Evolutionary conservation across 305 asterid species (phyloP), one percentile per base, ranked within the genome.

Genomic region (Lippia alba): DNA sequence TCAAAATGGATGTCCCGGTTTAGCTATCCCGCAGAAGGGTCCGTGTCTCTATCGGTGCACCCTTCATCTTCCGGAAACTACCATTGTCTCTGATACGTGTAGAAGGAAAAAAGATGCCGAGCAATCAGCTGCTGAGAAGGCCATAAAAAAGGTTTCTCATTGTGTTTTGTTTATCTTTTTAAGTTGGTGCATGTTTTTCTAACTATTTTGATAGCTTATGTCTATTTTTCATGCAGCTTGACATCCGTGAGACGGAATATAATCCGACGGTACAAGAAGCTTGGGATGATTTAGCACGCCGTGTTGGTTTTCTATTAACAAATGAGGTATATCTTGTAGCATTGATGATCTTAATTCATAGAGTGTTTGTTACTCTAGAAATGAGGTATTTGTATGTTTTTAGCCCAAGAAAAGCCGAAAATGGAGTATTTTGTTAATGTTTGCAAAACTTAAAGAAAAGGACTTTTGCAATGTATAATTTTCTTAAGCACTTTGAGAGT

Each of bases 121-220:
- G 75, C 96, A 91, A 80, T 88, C 95, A 3, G 99, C 99, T 62
- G 96, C 99, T 6, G 88, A 88, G 81, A 85, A 80, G 85, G 99
- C 99, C 70, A 72, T 94, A 60, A 84, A 84, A 81, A 86, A 87
- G 97, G 97, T 91, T 71, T 72, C 44, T 6, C 69, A 30, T 18
- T 74, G 46, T 41, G 8, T 69, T 64, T 36, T 7, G 9, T 36
- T 36, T 36, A 4, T 36, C 41, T 36, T 36, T 36, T 36, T 36
- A 36, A 36, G 8, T 36, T 36, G 41, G 41, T 36, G 41, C 6
- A 36, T 36, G 41, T 11, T 44, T 44, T 44, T 2, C 3, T 44
- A 6, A 1, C 49, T 44, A 11, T 44, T 44, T 6, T 44, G 4
- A 44, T 44, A 11, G 4, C 10, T 44, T 44, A 51, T 71, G 61